Base-by-base conservation (phyloP, 768 basidiomycete genomes). In the Suillus luteus region DNA sequence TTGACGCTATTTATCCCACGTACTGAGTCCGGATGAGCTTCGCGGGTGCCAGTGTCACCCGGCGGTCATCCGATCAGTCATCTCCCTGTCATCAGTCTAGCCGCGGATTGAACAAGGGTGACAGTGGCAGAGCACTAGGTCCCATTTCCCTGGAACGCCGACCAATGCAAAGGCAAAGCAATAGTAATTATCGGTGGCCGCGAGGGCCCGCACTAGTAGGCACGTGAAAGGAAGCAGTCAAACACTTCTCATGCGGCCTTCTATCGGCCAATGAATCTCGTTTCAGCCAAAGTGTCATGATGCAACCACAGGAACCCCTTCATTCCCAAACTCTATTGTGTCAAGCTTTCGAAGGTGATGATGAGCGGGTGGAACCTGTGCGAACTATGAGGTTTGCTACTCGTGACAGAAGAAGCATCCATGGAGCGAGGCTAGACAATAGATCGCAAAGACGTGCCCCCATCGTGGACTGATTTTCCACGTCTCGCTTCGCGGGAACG, bases 281-380 rank as follows among this genome's bases (percentile, higher is more conserved):
- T 57, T 40, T 31, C 27, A 24, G 55, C 10, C 55, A 40, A 44
- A 38, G 38, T 58, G 38, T 58, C 38, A 41, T 40, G 24, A 58
- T 31, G 55, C 55, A 57, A 57, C 55, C 27, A 40, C 57, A 58
- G 57, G 57, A 41, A 41, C 57, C 24, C 5, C 6, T 27, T 19
- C 27, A 58, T 58, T 58, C 24, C 12, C 57, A 58, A 58, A 58
- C 57, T 58, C 10, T 58, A 58, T 41, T 27, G 24, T 15, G 55
- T 41, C 57, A 58, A 58, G 27, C 57, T 58, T 41, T 58, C 57
- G 40, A 58, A 58, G 38, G 57, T 5, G 22, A 27, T 58, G 40
- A 2, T 40, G 24, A 1, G 19, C 41, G 22, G 24, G 10, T 41
- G 55, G 24, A 40, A 58, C 38, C 55, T 58, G 57, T 41, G 40